phyloP scores from a whole-genome alignment of 345 rosid genomes.

The Brassica nigra region DNA sequence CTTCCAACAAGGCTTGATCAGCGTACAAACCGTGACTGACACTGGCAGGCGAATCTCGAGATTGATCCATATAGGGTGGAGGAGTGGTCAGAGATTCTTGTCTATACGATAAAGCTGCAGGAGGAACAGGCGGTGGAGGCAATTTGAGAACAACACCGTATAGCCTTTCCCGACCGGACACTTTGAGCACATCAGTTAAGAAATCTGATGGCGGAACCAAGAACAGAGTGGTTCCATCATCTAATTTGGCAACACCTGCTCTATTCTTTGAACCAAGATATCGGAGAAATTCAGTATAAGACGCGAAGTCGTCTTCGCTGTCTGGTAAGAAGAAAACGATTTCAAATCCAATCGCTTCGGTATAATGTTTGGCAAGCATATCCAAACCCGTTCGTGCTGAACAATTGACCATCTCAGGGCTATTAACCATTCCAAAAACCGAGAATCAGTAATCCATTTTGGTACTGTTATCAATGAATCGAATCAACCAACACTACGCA shows the following conservation, averaged over 20 bases:
- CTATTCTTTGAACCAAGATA: conserved; percentile 89
- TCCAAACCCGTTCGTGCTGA: conserved; percentile 98
- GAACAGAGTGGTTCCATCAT: conserved; percentile 83
- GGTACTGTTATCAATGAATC: conserved; percentile 1
- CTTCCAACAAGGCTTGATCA: conserved; percentile 47
- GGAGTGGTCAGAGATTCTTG: conserved; percentile 48
- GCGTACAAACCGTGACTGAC: conserved; percentile 44
- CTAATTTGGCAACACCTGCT: conserved; percentile 95
- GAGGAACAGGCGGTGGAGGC: conserved; percentile 56
- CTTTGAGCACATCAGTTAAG: conserved; percentile 74
- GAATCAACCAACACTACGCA: conserved; percentile 14
- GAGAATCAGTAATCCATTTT: conserved; percentile 18
- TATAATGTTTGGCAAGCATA: conserved; percentile 80
- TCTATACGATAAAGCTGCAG: conserved; percentile 40
- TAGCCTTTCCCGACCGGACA: conserved; percentile 82
- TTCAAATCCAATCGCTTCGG: conserved; percentile 78
- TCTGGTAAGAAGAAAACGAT: conserved; percentile 92
- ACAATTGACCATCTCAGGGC: conserved; percentile 90
- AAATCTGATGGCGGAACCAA: conserved; percentile 97
- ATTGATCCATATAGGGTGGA: conserved; percentile 46
- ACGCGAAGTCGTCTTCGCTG: conserved; percentile 89
- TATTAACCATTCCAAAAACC: conserved; percentile 44
- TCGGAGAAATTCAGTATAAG: conserved; percentile 91
- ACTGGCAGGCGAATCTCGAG: conserved; percentile 43
- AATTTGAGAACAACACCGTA: conserved; percentile 93